Base-by-base conservation (phyloP, 805 yeast genomes). In the Myxozyma nipponensis region DNA sequence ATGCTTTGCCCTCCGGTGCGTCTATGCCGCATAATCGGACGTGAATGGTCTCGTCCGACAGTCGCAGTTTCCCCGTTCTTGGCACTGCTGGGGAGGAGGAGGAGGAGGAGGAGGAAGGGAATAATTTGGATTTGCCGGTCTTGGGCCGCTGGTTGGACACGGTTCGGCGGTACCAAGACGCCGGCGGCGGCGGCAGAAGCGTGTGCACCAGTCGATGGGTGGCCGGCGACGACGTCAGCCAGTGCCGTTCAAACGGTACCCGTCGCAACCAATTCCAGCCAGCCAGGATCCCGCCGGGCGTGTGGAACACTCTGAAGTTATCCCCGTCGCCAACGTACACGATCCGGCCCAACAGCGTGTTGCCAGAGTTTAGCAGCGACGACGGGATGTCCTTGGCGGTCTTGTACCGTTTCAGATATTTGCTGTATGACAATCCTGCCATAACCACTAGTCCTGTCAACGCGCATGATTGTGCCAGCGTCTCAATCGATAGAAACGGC, bases 1-100 rank as follows among this genome's bases (percentile, higher is more conserved):
- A 93, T 71, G 93, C 97, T 1, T 95, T 78, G 39, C 95, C 72
- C 64, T 93, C 98, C 1, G 98, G 98, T 0, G 98, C 98, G 73
- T 93, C 98, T 15, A 91, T 83, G 0, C 97, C 98, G 67, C 93
- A 85, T 19, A 93, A 70, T 42, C 98, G 74, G 3, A 93, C 78
- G 66, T 84, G 82, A 34, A 93, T 71, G 0, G 98, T 93, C 57
- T 82, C 73, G 53, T 78, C 78, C 55, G 80, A 78, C 35, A 80
- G 65, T 36, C 44, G 44, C 13, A 18, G 37, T 25, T 45, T 39
- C 15, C 21, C 21, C 22, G 28, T n/a, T 10, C 46, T 47, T 10
- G 22, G 19, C 21, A n/a, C 32, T 9, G 42, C 25, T 21, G 19
- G 10, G 13, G 7, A 17, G 10, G 7, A n/a, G 19, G n/a, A n/a